Base-by-base conservation (phyloP, 225 moss, liverwort and hornwort genomes). In the Lunularia cruciata region DNA sequence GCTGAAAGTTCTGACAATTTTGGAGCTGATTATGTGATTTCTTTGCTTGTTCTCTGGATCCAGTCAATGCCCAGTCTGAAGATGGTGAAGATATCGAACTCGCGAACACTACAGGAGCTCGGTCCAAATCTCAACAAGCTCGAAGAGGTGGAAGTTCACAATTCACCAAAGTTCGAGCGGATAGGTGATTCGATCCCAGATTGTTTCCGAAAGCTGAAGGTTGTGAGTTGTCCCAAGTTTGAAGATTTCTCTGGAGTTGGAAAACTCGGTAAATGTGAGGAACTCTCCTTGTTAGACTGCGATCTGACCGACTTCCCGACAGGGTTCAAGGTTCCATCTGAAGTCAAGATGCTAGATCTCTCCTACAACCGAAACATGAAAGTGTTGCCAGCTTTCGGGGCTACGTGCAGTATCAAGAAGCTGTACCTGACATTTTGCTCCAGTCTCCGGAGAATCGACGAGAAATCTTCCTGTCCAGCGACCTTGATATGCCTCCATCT, bases 71-170 rank as follows among this genome's bases (percentile, higher is more conserved):
- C 45, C 1, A 1, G 19, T 10, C 65, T 65, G 28, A 18, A 28
- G 65, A 46, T 46, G 45, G 40, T 65, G 30, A 65, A 31, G 9
- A 11, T 65, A 47, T 16, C 46, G 65, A 65, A 65, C 47, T 46
- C 65, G 8, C 15, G 13, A 8, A 48, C 27, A 30, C 30, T 65
- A 28, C 14, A 16, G 12, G 3, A 3, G 0, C 46, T 65, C 18
- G 65, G 65, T 19, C 30, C 65, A 5, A 18, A 10, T 7, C 16
- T 65, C 4, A 2, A 27, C 8, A 46, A 11, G 3, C 1, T 65
- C 28, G 18, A 19, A 25, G 12, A 9, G 31, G 28, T 65, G 6
- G 19, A 9, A 3, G 16, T 62, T 38, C 15, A 39, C 14, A 62
- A 38, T 8, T 62, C 37, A 8, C 35, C 36, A 22, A 19, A 20